Evolutionary conservation across 2,329 filamentous ascomycete genomes (phyloP), one percentile per base, ranked within the genome.

Genomic region (Pseudogymnoascus sp.): DNA sequence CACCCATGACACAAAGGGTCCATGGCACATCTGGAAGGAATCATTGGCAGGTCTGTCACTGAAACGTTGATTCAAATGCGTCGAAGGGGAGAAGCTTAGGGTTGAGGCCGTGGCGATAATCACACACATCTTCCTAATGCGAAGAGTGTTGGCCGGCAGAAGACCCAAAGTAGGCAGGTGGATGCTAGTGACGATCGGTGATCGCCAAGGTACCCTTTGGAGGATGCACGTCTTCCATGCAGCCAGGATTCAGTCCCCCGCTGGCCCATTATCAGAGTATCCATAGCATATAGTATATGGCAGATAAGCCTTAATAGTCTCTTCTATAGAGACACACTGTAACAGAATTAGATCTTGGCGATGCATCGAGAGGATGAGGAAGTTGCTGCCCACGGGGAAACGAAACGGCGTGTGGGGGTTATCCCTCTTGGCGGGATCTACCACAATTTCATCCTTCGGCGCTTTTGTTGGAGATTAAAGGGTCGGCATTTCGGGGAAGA

Each of bases 81-180:
- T 54, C 45, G 26, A 31, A 54, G 31, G 26, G 14, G 47, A 31
- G n/a, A 54, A 31, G 26, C 1, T 54, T 54, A 54, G 26, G 10
- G 26, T 54, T 31, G 23, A 54, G 47, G 47, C 47, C 16, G 23
- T 54, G 47, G n/a, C 10, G 47, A 31, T 54, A 54, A 31, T 54
- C 47, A 54, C 14, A n/a, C 14, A 54, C n/a, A 54, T 54, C 23
- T 54, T 54, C 47, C 47, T 54, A 54, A 31, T 54, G 12, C 26
- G 47, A 54, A 11, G 47, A 54, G 26, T 54, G 47, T 31, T 54
- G 26, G 26, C 47, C 47, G 47, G 47, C 47, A 54, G 47, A 54
- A 31, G 47, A 54, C 26, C 47, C 47, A 54, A 31, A 54, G 23
- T 31, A 54, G 47, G 47, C 47, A 54, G 47, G 47, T 54, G 47